Evolutionary conservation across 2,329 filamentous ascomycete species (phyloP).

Genomic region (Balansia obtecta): DNA sequence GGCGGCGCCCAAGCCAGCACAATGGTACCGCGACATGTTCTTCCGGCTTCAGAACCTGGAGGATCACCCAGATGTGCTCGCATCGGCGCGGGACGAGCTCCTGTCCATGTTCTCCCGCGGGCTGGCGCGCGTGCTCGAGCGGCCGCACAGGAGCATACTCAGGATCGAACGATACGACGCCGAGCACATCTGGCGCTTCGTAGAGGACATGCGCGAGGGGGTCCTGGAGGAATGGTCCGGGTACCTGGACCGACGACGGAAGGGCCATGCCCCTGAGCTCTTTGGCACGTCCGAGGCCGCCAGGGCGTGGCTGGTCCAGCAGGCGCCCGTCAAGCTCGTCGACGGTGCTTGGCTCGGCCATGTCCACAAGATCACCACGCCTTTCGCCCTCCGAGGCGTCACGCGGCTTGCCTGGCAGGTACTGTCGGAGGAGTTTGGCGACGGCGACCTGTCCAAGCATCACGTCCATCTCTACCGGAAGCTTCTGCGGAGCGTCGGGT

Average conservation of each 20-base stretch:
- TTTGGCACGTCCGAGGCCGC: neutral
- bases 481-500: too few relatives aligned
- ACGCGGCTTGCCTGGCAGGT: slow-evolving; percentile 32
- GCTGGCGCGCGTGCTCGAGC: too few relatives aligned
- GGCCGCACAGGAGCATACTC: too few relatives aligned
- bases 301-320: neutral
- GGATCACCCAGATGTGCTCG: too few relatives aligned
- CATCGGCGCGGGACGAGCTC: too few relatives aligned
- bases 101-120: too few relatives aligned
- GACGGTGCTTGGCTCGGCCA: slow-evolving; percentile 37
- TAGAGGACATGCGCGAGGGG: too few relatives aligned
- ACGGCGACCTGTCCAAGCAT: slow-evolving; percentile 32
- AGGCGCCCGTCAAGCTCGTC: slow-evolving; percentile 24
- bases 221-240: neutral
- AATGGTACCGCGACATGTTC: too few relatives aligned
- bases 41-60: too few relatives aligned
- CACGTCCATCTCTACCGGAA: slow-evolving; percentile 26
- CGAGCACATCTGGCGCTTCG: too few relatives aligned
- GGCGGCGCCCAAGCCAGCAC: too few relatives aligned
- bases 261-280: neutral
- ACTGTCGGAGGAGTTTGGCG: slow-evolving; percentile 36
- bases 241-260: neutral
- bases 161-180: too few relatives aligned
- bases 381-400: slow-evolving; percentile 20
- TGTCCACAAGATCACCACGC: slow-evolving; percentile 25